These are phyloP conservation scores for Podospora pseudopauciseta DNA, from an alignment of 495 filamentous ascomycete species.

Conservation along the genomic window DNA sequence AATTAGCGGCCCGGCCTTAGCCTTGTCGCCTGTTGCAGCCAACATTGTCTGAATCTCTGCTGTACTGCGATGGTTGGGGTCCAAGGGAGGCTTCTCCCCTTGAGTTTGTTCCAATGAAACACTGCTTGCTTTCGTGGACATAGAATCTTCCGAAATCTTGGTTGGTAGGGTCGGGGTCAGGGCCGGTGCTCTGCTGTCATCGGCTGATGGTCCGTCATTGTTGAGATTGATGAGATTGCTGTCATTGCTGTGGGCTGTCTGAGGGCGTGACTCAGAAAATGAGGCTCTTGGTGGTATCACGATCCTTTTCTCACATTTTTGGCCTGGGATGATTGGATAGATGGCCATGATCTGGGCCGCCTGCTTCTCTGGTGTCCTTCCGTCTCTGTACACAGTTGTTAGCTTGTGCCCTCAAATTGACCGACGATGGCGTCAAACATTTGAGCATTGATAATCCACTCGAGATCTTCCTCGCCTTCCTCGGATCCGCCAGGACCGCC, in stretches of 20 bases:
- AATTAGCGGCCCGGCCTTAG: conserved; percentile 39
- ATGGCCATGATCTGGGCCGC: conserved; percentile 81
- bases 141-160: neutral
- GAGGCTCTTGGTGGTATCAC: conserved; percentile 37
- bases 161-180: neutral
- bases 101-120: neutral
- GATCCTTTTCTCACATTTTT: conserved; percentile 45
- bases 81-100: conserved; percentile 16
- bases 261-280: conserved; percentile 15
- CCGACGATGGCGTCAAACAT: conserved; percentile 56
- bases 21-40: conserved; percentile 37
- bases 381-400: conserved; percentile 49
- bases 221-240: conserved; percentile 48
- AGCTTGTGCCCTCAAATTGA: conserved; percentile 20
- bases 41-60: conserved; percentile 42
- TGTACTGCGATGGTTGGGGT: conserved; percentile 28
- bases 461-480: conserved; percentile 81
- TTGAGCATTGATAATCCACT: conserved; percentile 90
- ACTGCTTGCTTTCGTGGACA: neutral
- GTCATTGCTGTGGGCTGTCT: conserved; percentile 8
- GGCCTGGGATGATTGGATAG: conserved; percentile 78
- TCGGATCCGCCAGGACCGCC: conserved; percentile 69
- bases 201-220: conserved; percentile 30
- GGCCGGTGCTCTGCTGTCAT: neutral
- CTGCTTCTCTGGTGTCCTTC: conserved; percentile 65